Percentiles rank a stretch among this genome's conserved stretches.
Evolutionary conservation across 441 rosid genomes (phyloP).

Genomic region (Syzygium malaccense): DNA sequence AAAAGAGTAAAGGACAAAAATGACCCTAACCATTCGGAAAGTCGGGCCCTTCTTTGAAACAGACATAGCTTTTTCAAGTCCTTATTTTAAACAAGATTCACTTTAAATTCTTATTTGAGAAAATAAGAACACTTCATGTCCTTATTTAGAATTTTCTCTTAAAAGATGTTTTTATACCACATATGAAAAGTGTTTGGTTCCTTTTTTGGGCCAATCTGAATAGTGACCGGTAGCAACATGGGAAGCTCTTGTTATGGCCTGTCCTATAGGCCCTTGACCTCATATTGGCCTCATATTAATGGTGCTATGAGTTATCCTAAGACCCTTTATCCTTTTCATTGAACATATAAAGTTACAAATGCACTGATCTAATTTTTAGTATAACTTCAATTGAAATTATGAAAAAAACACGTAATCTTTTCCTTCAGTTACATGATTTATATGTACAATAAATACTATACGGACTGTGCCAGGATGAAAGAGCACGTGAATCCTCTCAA

Average conservation of each 20-base stretch:
- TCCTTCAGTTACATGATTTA: neutral
- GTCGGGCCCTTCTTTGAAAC: no score
- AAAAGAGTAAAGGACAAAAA: no score
- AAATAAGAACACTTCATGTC: no score
- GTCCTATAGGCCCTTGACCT: neutral
- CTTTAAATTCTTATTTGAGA: fast-evolving
- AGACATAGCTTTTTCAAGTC: no score
- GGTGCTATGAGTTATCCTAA: neutral
- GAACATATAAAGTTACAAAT: neutral
- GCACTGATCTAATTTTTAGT: neutral
- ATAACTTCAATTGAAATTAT: neutral
- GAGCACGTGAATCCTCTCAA: neutral
- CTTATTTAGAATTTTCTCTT: no score
- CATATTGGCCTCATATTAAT: neutral
- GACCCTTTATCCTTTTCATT: neutral
- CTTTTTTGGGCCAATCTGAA: neutral
- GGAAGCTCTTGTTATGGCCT: neutral
- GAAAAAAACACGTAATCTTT: neutral
- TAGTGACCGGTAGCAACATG: neutral
- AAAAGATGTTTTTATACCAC: neutral
- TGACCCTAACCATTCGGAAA: fast-evolving
- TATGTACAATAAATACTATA: neutral
- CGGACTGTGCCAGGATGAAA: neutral
- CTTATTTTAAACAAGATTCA: no score
- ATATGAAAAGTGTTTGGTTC: neutral